A percentile compares a stretch with the other conserved stretches of the same genome.
Evolutionary conservation across 192 early-diverging fungal genomes (phyloP).

Genomic region (Dissophora globulifera): DNA sequence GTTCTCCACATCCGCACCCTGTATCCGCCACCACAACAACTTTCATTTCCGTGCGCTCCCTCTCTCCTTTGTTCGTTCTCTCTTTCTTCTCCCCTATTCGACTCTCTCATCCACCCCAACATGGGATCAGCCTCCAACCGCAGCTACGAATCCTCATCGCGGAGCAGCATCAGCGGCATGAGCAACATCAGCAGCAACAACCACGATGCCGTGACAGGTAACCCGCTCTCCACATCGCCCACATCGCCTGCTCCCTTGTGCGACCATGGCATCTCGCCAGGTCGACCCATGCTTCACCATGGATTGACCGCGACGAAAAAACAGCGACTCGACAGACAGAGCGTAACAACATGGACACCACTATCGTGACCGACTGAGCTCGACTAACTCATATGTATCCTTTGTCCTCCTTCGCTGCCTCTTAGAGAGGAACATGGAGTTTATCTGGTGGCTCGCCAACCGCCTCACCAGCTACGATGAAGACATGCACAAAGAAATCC

Average conservation of each 20-base stretch:
- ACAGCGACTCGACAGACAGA: too few relatives aligned
- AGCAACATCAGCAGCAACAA: slow-evolving; percentile 41
- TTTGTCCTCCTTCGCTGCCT: too few relatives aligned
- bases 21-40: not conserved
- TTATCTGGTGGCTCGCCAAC: slow-evolving; percentile 57
- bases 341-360: too few relatives aligned
- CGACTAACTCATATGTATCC: not conserved
- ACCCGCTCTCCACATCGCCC: too few relatives aligned
- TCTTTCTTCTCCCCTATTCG: not conserved
- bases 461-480: slow-evolving; percentile 62
- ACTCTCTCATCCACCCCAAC: slow-evolving; percentile 3
- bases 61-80: not conserved
- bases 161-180: slow-evolving; percentile 32
- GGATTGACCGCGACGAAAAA: too few relatives aligned
- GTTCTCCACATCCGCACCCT: not conserved
- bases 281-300: too few relatives aligned
- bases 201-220: slow-evolving; percentile 35
- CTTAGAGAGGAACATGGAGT: slow-evolving; percentile 51
- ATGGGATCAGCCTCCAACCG: slow-evolving; percentile 27
- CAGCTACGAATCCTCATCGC: slow-evolving; percentile 36
- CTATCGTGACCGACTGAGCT: too few relatives aligned
- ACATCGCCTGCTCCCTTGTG: slow-evolving; percentile 1
- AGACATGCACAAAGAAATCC: slow-evolving; percentile 58
- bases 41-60: too few relatives aligned
- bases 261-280: too few relatives aligned